Conservation (phyloP, 2,329 filamentous ascomycete genomes). For the Apiospora marii region DNA sequence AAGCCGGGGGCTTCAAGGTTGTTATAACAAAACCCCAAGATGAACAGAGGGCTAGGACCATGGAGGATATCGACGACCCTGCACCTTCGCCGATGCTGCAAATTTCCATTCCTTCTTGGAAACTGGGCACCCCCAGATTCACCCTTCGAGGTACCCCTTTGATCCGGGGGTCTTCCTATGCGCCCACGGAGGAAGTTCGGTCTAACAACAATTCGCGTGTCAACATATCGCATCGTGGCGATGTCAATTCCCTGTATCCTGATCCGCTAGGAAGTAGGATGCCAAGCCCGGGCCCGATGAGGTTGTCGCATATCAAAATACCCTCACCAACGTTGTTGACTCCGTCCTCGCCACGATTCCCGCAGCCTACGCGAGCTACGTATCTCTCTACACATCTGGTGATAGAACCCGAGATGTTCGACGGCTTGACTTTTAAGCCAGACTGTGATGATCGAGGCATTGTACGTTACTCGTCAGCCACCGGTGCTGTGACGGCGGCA, state of each 20-base stretch:
- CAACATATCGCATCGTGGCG: slow-evolving; percentile 46
- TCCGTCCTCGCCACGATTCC: slow-evolving; percentile 48
- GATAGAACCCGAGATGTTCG: slow-evolving; percentile 81
- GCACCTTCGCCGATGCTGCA: slow-evolving; percentile 65
- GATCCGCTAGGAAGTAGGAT: slow-evolving; percentile 43
- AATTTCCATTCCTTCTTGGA: slow-evolving; percentile 83
- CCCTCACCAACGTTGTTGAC: slow-evolving; percentile 37
- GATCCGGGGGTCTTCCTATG: slow-evolving; percentile 82
- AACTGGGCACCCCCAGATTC: slow-evolving; percentile 82
- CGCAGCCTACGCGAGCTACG: slow-evolving; percentile 52
- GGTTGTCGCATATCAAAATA: slow-evolving; percentile 40
- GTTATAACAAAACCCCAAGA: slow-evolving; percentile 77
- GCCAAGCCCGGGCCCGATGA: slow-evolving; percentile 45
- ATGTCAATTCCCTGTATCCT: slow-evolving; percentile 41
- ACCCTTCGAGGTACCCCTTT: slow-evolving; percentile 78
- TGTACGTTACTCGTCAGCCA: slow-evolving; percentile 79
- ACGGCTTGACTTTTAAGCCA: slow-evolving; percentile 80
- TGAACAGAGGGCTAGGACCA: slow-evolving; percentile 66
- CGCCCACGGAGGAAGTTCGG: slow-evolving; percentile 75
- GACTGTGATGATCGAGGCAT: slow-evolving; percentile 79
- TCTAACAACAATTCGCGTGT: slow-evolving; percentile 66
- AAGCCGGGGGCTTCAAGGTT: slow-evolving; percentile 77
- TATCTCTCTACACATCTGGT: slow-evolving; percentile 58
- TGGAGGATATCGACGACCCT: slow-evolving; percentile 59
- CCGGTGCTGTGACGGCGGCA: slow-evolving; percentile 83